Percentiles rank a stretch among this genome's conserved stretches.
Conservation (phyloP, 768 basidiomycete species). For the Phlegmacium glaucopus region DNA sequence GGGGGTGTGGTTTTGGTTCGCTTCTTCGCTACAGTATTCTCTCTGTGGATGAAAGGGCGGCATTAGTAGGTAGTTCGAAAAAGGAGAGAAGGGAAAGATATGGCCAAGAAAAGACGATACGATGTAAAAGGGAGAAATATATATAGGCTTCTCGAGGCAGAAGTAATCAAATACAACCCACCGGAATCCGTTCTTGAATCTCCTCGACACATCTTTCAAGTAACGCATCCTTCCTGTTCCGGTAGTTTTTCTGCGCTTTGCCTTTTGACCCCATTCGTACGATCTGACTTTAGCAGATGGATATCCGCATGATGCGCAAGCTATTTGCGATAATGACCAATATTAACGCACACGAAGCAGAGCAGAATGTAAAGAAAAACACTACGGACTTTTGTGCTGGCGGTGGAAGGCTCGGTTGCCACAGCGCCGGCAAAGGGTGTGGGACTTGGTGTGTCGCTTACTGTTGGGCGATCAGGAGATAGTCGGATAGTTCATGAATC, state of each 20-base stretch:
- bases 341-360: background rate
- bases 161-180: conserved; percentile 37
- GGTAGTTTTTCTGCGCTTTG: conserved; percentile 99
- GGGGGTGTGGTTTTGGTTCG: conserved; percentile 58
- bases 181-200: conserved; percentile 99
- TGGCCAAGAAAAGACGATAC: background rate
- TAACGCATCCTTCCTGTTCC: conserved; percentile 95
- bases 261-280: conserved; percentile 98
- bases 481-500: background rate
- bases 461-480: conserved; percentile 35
- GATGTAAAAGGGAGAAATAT: too few species aligned
- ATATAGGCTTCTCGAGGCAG: too few species aligned
- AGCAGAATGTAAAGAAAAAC: background rate
- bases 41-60: conserved; percentile 40
- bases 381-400: conserved; percentile 89
- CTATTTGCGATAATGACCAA: conserved; percentile 37
- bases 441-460: conserved; percentile 96
- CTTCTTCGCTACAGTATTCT: conserved; percentile 91
- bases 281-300: conserved; percentile 93
- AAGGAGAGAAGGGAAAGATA: background rate
- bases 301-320: conserved; percentile 95
- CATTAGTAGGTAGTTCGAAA: background rate
- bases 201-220: conserved; percentile 88
- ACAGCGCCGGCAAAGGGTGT: conserved; percentile 97
- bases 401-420: conserved; percentile 95